Percentiles rank a stretch among this genome's conserved stretches.
These are phyloP conservation scores for Vaccinium corymbosum DNA, from an alignment of 148 eudicot species.

Conservation along the genomic window DNA sequence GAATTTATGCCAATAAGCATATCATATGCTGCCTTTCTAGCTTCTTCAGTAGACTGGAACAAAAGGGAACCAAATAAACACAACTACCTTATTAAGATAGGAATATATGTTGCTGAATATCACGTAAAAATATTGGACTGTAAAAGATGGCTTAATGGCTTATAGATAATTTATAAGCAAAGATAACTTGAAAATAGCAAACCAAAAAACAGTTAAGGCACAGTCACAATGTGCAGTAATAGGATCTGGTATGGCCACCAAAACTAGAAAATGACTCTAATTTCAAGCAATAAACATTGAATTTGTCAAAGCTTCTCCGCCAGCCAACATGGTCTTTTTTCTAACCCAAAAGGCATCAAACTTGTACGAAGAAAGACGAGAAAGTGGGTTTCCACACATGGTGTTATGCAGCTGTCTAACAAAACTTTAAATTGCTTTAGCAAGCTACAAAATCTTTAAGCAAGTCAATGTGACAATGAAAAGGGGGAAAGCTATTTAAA, in stretches of 20 bases:
- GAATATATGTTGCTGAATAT: neutral
- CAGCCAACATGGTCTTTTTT: neutral
- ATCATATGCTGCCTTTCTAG: conserved; percentile 82
- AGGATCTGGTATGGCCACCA: neutral
- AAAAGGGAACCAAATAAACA: neutral
- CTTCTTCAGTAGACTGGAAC: conserved; percentile 69
- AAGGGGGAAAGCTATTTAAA: neutral
- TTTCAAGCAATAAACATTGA: neutral
- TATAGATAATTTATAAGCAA: neutral
- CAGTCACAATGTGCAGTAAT: neutral
- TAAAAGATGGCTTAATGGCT: neutral
- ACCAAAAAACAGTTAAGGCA: neutral
- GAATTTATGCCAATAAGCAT: conserved; percentile 58
- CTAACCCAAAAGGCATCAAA: neutral
- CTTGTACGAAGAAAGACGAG: neutral
- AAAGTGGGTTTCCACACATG: neutral
- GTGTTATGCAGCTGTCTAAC: neutral
- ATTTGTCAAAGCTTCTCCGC: neutral
- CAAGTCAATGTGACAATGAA: neutral
- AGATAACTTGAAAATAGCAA: neutral
- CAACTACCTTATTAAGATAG: neutral
- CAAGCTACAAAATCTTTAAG: neutral
- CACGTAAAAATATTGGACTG: neutral
- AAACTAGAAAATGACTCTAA: neutral
- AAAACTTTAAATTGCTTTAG: neutral